Evolutionary conservation across 139 green algal genomes (phyloP), one percentile per base, ranked within the genome.

Genomic region (Pleodorina starrii): DNA sequence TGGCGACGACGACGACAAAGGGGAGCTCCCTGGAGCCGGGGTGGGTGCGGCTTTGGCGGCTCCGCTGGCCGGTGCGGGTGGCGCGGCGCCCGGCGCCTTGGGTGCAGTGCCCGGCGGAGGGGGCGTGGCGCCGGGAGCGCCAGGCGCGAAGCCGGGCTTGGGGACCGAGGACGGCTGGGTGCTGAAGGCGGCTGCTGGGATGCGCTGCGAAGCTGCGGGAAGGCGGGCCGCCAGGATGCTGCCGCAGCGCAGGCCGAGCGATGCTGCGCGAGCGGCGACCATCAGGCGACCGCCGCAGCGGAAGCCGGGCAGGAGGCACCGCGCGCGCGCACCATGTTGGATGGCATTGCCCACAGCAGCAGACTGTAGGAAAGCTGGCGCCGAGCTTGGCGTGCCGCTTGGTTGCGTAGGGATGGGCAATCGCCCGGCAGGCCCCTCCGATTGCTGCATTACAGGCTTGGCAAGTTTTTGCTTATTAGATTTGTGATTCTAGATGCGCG

Each of bases 131-230:
- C 36, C 17, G 16, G 57, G 79, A 9, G 79, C 57, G 27, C 79
- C 79, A 21, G 79, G 79, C 1, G 79, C 38, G 25, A 86, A 86
- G 79, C 79, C 79, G 0, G 79, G 79, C 59, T 86, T 86, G 25
- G 79, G 79, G 12, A 14, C 14, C 1, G 79, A 59, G 32, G 79
- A 48, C 4, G 78, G 51, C 27, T 57, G 40, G 7, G 79, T 59
- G 59, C 79, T 86, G 57, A 86, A 75, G 27, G 23, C 40, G 0
- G 79, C 79, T 1, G 5, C n/a, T 9, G 51, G 7, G 12, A 57
- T n/a, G 1, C 35, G 54, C 78, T 4, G 23, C 1, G 54, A 12
- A 35, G 19, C 9, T 25, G 57, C 57, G 27, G 48, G 57, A 10
- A 51, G 35, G 79, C 57, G 40, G 1, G 79, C 74, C 9, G 57